phyloP scores from a whole-genome alignment of 2,329 filamentous ascomycete species.

The Penicillium decumbens region DNA sequence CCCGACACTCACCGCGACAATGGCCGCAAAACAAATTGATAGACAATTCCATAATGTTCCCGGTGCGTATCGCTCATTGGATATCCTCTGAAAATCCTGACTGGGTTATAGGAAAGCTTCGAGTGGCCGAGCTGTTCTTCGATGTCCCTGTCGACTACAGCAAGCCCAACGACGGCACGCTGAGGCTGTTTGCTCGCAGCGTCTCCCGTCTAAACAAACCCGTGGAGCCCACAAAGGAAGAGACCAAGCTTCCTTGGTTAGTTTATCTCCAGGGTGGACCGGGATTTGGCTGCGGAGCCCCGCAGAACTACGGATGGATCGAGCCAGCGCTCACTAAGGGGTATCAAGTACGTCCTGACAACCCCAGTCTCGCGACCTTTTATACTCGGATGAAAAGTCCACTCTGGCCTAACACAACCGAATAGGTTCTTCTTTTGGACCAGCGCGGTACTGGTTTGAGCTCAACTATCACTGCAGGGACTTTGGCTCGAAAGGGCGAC shows the following conservation, averaged over 20 bases:
- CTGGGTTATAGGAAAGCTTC: slow-evolving; percentile 59
- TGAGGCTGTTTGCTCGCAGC: slow-evolving; percentile 74
- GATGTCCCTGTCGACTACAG: slow-evolving; percentile 76
- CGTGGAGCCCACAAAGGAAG: slow-evolving; percentile 43
- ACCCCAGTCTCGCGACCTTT: background rate
- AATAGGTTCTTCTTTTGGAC: slow-evolving; percentile 68
- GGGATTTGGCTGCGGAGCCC: slow-evolving; percentile 69
- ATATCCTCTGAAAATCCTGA: background rate
- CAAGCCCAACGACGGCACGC: slow-evolving; percentile 54
- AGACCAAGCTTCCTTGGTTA: slow-evolving; percentile 54
- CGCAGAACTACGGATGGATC: slow-evolving; percentile 70
- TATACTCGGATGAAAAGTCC: background rate
- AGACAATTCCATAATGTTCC: slow-evolving; percentile 37
- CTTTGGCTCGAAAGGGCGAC: slow-evolving; percentile 61
- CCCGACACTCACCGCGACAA: slow-evolving; percentile 19
- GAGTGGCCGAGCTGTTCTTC: slow-evolving; percentile 79
- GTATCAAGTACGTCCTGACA: slow-evolving; percentile 60
- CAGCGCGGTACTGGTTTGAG: slow-evolving; percentile 86
- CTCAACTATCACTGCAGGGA: slow-evolving; percentile 69
- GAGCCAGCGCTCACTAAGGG: slow-evolving; percentile 68
- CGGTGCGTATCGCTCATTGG: slow-evolving; percentile 20
- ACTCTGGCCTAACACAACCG: background rate
- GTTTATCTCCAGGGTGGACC: slow-evolving; percentile 84
- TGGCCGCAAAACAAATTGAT: slow-evolving; percentile 39
- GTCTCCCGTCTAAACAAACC: slow-evolving; percentile 57